These are phyloP conservation scores for Centella asiatica DNA, from an alignment of 129 eudicot genomes.

Conservation along the genomic window DNA sequence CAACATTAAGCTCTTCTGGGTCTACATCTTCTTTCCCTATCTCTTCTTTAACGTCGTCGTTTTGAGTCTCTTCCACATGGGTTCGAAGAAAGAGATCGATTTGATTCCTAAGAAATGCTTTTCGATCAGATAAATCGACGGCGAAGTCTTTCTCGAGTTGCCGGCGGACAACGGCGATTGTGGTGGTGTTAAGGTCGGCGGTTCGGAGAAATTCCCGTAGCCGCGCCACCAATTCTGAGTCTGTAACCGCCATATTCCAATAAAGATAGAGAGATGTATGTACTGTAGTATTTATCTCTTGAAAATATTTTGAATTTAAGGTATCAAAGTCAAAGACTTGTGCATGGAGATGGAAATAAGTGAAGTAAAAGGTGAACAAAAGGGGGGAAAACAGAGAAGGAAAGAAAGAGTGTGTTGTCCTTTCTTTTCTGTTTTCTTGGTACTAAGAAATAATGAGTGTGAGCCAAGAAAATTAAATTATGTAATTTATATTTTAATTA, in stretches of 20 bases:
- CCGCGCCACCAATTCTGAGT: constrained; percentile 36
- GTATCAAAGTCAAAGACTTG: too few relatives aligned
- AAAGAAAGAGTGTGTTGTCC: too few relatives aligned
- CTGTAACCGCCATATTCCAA: constrained; percentile 45
- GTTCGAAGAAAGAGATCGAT: constrained; percentile 33
- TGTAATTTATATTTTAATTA: too few relatives aligned
- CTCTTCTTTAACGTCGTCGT: neutral
- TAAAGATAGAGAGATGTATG: too few relatives aligned
- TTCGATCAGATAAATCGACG: constrained; percentile 42
- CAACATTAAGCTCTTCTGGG: constrained; percentile 10
- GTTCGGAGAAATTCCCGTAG: constrained; percentile 41
- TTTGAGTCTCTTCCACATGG: neutral
- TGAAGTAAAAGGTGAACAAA: too few relatives aligned
- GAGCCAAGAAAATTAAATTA: too few relatives aligned
- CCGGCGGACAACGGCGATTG: constrained; percentile 53
- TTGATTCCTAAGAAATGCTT: constrained; percentile 36
- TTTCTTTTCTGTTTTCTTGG: too few relatives aligned
- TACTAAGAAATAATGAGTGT: too few relatives aligned
- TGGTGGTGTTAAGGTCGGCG: constrained; percentile 55
- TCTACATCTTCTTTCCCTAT: constrained; percentile 3
- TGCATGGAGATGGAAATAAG: too few relatives aligned
- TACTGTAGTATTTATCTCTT: too few relatives aligned
- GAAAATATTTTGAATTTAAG: too few relatives aligned
- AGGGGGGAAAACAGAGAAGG: too few relatives aligned
- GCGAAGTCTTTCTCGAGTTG: constrained; percentile 40